Percentiles rank a stretch among this genome's conserved stretches.
phyloP scores from a whole-genome alignment of 1,284 basidiomycete species.

The Ganoderma leucocontextum region DNA sequence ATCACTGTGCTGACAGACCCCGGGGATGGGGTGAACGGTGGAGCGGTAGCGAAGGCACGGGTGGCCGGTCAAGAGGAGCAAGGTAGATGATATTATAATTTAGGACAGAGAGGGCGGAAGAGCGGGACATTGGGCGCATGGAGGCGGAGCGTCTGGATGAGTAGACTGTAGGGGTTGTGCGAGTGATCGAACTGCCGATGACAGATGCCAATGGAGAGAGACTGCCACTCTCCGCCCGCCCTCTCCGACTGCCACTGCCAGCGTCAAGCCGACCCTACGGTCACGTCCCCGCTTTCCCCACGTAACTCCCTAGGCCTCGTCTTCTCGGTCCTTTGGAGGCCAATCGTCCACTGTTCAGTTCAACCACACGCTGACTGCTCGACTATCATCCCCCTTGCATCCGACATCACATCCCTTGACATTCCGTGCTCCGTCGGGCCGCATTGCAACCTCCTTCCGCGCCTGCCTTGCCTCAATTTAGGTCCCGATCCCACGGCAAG shows the following conservation, averaged over 20 bases:
- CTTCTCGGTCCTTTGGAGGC: no score
- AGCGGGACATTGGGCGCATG: conserved; percentile 13
- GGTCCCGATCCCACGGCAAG: background rate
- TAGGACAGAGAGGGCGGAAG: conserved; percentile 13
- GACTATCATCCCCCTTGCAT: background rate
- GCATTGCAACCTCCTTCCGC: conserved; percentile 3
- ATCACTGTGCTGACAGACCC: conserved; percentile 7
- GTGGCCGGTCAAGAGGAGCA: background rate
- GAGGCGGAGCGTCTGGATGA: background rate
- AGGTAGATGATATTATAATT: conserved; percentile 1
- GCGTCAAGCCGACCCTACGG: conserved; percentile 4
- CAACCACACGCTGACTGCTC: background rate
- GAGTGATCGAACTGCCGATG: conserved; percentile 1
- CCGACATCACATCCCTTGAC: background rate
- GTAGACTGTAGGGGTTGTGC: background rate
- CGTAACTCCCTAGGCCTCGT: no score
- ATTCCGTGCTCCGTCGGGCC: background rate
- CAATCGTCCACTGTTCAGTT: background rate
- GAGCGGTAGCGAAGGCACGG: background rate
- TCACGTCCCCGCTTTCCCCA: conserved; percentile 2
- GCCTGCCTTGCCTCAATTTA: background rate
- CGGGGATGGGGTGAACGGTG: background rate
- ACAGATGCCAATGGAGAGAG: conserved; percentile 2
- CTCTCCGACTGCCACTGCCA: background rate
- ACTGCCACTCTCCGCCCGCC: background rate